Conservation (phyloP, 1,139 yeast genomes). For the Citeromyces siamensis region DNA sequence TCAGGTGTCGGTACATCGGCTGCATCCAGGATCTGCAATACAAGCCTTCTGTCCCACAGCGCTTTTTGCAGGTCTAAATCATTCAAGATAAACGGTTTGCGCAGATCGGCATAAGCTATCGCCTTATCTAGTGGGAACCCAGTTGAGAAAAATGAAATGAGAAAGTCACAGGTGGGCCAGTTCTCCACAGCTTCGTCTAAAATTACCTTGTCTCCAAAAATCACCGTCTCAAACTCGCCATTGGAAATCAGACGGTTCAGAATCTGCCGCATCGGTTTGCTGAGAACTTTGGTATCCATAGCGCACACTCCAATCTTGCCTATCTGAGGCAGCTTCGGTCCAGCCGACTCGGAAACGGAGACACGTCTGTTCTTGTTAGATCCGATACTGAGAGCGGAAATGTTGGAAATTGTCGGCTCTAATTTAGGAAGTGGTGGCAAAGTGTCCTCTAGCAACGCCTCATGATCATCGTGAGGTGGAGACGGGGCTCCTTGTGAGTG, state of each 20-base stretch:
- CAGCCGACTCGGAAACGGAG: constrained; percentile 30
- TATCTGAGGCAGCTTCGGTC: constrained; percentile 52
- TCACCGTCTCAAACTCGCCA: constrained; percentile 93
- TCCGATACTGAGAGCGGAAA: constrained; percentile 18
- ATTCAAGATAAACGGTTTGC: constrained; percentile 85
- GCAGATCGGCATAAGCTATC: constrained; percentile 73
- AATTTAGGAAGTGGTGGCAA: constrained; percentile 7
- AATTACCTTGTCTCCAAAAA: constrained; percentile 95
- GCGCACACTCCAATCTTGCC: constrained; percentile 99
- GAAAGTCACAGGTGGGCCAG: constrained; percentile 98
- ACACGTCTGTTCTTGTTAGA: constrained; percentile 22
- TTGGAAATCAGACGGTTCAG: constrained; percentile 78
- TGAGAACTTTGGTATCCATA: constrained; percentile 93
- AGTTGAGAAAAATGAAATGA: constrained; percentile 84
- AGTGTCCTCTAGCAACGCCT: constrained; percentile 7
- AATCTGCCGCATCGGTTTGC: constrained; percentile 91
- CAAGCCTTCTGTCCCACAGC: constrained; percentile 92
- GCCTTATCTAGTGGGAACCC: constrained; percentile 98
- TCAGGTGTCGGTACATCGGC: constrained; percentile 83
- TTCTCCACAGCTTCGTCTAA: constrained; percentile 87
- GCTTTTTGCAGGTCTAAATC: constrained; percentile 88
- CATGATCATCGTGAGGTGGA: constrained; percentile 13
- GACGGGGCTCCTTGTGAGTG: constrained; percentile 13
- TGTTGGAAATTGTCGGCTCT: constrained; percentile 17
- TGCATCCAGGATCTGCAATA: constrained; percentile 68